phyloP scores from a whole-genome alignment of 768 basidiomycete species.

The Hysterangium stoloniferum region DNA sequence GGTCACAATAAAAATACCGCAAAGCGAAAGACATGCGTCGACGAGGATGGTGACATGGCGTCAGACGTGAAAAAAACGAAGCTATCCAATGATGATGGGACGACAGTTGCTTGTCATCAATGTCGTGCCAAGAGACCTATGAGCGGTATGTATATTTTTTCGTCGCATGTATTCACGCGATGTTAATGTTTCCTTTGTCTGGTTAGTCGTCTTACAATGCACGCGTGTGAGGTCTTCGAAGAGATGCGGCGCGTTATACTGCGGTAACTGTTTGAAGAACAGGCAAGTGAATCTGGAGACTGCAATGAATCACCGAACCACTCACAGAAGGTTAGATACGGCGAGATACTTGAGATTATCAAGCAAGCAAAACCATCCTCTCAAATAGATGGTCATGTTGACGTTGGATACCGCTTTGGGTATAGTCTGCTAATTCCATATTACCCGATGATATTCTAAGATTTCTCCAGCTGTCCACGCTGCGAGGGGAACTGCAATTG shows the following conservation, averaged over 20 bases:
- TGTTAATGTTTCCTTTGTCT: neutral
- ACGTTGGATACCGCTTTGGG: conserved; percentile 44
- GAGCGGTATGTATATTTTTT: neutral
- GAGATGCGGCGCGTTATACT: conserved; percentile 30
- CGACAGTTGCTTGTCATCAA: conserved; percentile 7
- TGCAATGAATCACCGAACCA: too few species aligned
- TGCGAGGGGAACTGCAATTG: conserved; percentile 67
- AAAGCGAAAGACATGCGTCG: conserved; percentile 28
- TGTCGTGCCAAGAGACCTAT: conserved; percentile 1
- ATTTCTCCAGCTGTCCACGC: conserved; percentile 51
- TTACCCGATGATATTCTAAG: conserved; percentile 11
- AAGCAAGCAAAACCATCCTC: conserved; percentile 18
- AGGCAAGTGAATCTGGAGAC: conserved; percentile 16
- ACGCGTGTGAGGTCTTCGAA: neutral
- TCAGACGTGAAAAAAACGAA: neutral
- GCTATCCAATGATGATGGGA: neutral
- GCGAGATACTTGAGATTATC: conserved; percentile 39
- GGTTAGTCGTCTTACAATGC: conserved; percentile 7
- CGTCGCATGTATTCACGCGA: neutral
- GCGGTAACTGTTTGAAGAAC: conserved; percentile 58
- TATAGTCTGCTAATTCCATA: conserved; percentile 22
- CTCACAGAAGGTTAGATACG: too few species aligned
- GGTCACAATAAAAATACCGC: conserved; percentile 31
- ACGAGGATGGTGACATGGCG: neutral
- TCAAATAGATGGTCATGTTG: conserved; percentile 23